Evolutionary conservation across 306 rosid genomes (phyloP), one percentile per base, ranked within the genome.

Genomic region (Purshia tridentata): DNA sequence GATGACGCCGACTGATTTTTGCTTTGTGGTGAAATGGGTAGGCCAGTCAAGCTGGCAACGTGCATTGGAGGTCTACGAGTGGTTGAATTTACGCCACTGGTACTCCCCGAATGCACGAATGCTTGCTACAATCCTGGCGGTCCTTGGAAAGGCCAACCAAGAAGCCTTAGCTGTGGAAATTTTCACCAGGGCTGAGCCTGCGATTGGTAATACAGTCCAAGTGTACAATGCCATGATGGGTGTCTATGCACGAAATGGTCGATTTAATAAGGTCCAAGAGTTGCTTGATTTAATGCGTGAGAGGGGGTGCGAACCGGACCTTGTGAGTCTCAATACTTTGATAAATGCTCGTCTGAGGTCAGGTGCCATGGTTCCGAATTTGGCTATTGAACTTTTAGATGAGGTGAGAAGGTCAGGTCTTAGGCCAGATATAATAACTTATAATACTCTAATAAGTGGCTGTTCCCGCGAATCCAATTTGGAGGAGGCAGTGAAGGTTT

Each of bases 201-300:
- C 20, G 4, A 73, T 72, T 9, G 94, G 79, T 4, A 86, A 81
- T 77, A 86, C 88, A 4, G 97, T 93, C 42, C 97, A 89, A 68
- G 97, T 93, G 39, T 93, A 88, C 68, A 93, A 93, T 82, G 91
- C 97, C 22, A 91, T 91, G 90, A 93, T 93, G 97, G 96, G 97
- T 62, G 96, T 93, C 16, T 86, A 89, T 78, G 96, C 98, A 0
- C 68, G 97, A 76, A 86, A 67, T 70, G 98, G 97, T 12, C 82
- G 85, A 37, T 89, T 87, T 76, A 69, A 77, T 20, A 82, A 85
- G 80, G 97, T 88, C 37, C 81, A 79, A 51, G 83, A 88, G 18
- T 53, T 89, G 86, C 91, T 93, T 45, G 87, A 82, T 75, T 49
- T 88, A 63, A 89, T 93, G 87, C 91, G 90, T 19, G 72, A 84